These are phyloP conservation scores for Cladosporium sp. DNA, from an alignment of 2,329 filamentous ascomycete species.

Conservation along the genomic window DNA sequence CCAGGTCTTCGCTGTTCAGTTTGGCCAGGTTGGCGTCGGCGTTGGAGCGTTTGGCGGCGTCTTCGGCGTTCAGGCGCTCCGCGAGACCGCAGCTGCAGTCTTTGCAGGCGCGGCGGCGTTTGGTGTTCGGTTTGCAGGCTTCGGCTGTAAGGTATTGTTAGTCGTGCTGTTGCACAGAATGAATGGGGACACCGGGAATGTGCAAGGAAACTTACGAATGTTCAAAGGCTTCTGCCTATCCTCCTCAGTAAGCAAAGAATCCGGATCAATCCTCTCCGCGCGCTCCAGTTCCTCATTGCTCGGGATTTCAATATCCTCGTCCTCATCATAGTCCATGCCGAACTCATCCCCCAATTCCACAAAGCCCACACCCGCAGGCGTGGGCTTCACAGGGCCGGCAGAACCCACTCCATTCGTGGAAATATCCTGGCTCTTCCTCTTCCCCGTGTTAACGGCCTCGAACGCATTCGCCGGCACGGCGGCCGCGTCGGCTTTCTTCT, in stretches of 20 bases:
- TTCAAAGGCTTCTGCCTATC: conserved; percentile 74
- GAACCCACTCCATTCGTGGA: conserved; percentile 35
- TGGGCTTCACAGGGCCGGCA: conserved; percentile 28
- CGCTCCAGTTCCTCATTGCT: conserved; percentile 44
- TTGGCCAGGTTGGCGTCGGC: conserved; percentile 57
- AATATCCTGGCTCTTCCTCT: conserved; percentile 32
- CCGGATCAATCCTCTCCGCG: conserved; percentile 88
- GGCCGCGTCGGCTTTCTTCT: conserved; percentile 47
- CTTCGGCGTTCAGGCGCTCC: conserved; percentile 80
- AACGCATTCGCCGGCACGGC: conserved; percentile 33
- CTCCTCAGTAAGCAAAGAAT: conserved; percentile 78
- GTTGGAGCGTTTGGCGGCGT: conserved; percentile 60
- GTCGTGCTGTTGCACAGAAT: conserved; percentile 17
- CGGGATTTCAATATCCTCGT: conserved; percentile 33
- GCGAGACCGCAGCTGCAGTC: conserved; percentile 96
- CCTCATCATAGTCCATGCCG: conserved; percentile 45
- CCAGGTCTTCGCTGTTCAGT: conserved; percentile 72
- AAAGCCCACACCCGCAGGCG: conserved; percentile 61
- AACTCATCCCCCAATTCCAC: conserved; percentile 61
- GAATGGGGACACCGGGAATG: not conserved
- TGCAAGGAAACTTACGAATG: conserved; percentile 56
- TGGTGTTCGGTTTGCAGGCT: conserved; percentile 84
- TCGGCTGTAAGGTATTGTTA: conserved; percentile 53
- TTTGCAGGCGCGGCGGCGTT: conserved; percentile 91
- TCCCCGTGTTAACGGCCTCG: conserved; percentile 29